phyloP scores from a whole-genome alignment of 2,329 filamentous ascomycete species.

The Colletotrichum echinochloae region DNA sequence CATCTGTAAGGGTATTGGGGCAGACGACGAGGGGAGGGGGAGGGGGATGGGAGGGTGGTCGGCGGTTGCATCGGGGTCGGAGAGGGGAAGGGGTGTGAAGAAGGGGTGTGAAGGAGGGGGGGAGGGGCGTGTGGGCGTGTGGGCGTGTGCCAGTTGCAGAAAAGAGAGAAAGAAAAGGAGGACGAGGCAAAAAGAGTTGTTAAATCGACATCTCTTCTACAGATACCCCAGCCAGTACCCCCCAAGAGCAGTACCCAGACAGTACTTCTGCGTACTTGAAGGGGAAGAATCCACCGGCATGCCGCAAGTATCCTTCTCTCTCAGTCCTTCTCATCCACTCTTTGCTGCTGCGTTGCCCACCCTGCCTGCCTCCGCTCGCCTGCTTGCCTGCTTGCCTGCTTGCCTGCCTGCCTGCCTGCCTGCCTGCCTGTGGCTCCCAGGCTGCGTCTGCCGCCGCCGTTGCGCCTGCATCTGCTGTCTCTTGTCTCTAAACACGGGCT shows the following conservation, averaged over 20 bases:
- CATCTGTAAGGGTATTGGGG: slow-evolving; percentile 34
- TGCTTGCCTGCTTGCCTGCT: not conserved
- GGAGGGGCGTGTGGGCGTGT: not conserved
- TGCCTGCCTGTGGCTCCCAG: not conserved
- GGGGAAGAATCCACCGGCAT: slow-evolving; percentile 25
- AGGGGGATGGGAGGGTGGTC: slow-evolving; percentile 22
- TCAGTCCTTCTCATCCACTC: slow-evolving; percentile 3
- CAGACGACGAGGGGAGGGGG: slow-evolving; percentile 10
- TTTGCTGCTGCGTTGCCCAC: not conserved
- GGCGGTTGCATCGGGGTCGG: slow-evolving; percentile 40
- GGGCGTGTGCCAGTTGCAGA: slow-evolving; percentile 29
- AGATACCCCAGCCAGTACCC: slow-evolving; percentile 24
- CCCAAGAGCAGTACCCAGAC: slow-evolving; percentile 15
- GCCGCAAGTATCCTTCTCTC: slow-evolving; percentile 26
- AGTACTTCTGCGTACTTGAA: slow-evolving; percentile 40
- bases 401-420: slow-evolving; percentile 17
- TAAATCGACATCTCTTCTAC: slow-evolving; percentile 22
- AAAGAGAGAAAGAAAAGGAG: not conserved
- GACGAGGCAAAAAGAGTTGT: slow-evolving; percentile 33
- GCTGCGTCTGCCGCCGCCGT: slow-evolving; percentile 27
- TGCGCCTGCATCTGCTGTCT: slow-evolving; percentile 28
- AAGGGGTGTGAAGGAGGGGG: no score
- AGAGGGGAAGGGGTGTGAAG: not conserved
- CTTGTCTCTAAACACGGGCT: slow-evolving; percentile 36
- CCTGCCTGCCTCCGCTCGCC: slow-evolving; percentile 17